Evolutionary conservation across 2,329 filamentous ascomycete genomes (phyloP).

Genomic region (Coniochaeta sp.): DNA sequence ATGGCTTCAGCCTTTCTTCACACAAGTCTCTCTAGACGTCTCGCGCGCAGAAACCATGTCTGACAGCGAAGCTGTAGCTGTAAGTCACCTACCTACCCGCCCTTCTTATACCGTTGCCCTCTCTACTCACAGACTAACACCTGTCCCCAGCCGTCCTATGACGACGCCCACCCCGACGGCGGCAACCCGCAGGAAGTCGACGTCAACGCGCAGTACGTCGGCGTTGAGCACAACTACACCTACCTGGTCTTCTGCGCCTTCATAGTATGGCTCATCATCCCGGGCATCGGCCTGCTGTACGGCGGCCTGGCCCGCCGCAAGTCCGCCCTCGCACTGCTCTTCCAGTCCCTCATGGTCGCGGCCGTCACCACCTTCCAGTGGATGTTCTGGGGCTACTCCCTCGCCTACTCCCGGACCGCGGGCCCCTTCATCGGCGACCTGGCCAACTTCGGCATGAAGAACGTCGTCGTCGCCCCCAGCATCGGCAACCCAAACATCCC

Average conservation of each 20-base stretch:
- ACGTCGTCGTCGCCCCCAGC: conserved; percentile 53
- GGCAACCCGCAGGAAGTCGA: conserved; percentile 17
- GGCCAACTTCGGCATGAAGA: conserved; percentile 52
- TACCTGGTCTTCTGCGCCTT: conserved; percentile 52
- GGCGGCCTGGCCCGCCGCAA: conserved; percentile 56
- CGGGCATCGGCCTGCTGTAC: conserved; percentile 58
- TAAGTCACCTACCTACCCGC: no score
- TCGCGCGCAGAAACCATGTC: neutral
- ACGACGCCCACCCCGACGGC: conserved; percentile 6
- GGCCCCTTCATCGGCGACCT: conserved; percentile 57
- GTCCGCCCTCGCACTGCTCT: conserved; percentile 53
- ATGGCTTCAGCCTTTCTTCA: neutral
- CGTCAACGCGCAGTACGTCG: conserved; percentile 44
- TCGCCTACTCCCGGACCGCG: conserved; percentile 53
- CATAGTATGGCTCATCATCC: conserved; percentile 60
- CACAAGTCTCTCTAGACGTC: neutral
- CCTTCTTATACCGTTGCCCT: no score
- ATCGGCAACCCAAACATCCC: conserved; percentile 49
- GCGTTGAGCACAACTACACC: conserved; percentile 53
- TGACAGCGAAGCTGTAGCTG: neutral
- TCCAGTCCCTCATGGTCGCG: conserved; percentile 52
- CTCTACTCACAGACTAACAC: no score
- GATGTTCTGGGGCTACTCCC: conserved; percentile 59
- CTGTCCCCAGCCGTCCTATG: neutral
- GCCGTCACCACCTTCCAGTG: conserved; percentile 47